Base-by-base conservation (phyloP, 345 rosid species). In the Gossypium raimondii region DNA sequence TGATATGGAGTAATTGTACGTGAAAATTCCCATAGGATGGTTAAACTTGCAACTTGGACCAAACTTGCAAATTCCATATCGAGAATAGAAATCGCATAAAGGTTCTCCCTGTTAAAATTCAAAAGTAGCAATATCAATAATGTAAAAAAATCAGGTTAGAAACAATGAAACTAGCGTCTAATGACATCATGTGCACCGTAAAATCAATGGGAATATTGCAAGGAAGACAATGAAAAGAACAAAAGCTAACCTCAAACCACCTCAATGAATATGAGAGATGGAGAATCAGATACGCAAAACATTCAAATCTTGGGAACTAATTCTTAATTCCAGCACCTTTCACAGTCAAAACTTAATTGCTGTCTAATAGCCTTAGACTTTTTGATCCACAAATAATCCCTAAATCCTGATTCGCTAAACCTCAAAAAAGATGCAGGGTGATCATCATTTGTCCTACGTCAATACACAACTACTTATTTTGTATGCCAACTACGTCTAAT, bases 21-120 rank as follows among this genome's bases (percentile, higher is more conserved):
- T 69, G 73, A 90, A 91, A 71, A 88, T 80, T 78, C 89, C 87
- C 98, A 93, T 93, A 47, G 99, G 99, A 76, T 96, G 99, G 84
- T 96, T 87, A 79, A 93, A 96, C 86, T 93, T 95, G 90, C 99
- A 95, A 79, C 98, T 95, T 59, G 98, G 97, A 66, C 98, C 99
- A 82, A 95, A 95, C 81, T 95, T 96, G 94, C 99, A 96, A 70
- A 92, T 90, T 57, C 99, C 98, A 74, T 96, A 93, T 44, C 97
- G 97, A 63, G 92, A 88, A 79, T 93, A 96, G 84, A 96, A 96
- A 82, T 87, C 87, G 83, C 99, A 96, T 75, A 90, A 55, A 10
- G 97, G 93, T 78, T 93, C 99, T 73, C 97, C 97, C 98, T 93
- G 88, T 81, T 64, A 38, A 67, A 76, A 79, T 24, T 52, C 20